Evolutionary conservation across 306 rosid genomes (phyloP).

Genomic region (Cucumis cinereus): DNA sequence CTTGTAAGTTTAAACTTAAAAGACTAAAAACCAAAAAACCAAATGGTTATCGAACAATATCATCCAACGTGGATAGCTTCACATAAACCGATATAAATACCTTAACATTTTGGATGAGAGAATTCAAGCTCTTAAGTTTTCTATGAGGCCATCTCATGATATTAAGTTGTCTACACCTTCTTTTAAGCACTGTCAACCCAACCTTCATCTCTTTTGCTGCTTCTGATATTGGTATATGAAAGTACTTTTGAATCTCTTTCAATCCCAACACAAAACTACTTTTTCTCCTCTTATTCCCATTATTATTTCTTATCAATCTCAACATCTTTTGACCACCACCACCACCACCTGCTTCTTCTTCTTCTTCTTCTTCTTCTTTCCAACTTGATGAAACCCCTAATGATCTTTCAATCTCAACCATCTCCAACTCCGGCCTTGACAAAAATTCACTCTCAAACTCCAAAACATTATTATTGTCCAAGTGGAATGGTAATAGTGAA

Average conservation of each 20-base stretch:
- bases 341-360: background rate
- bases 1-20: too few relatives aligned
- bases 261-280: conserved; percentile 13
- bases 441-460: conserved; percentile 13
- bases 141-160: conserved; percentile 82
- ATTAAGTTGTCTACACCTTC: conserved; percentile 65
- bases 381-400: background rate
- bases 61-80: too few relatives aligned
- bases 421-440: background rate
- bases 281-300: background rate
- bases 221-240: conserved; percentile 38
- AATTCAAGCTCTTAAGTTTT: conserved; percentile 57
- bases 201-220: conserved; percentile 67
- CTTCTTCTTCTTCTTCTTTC: conserved; percentile 13
- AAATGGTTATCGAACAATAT: too few relatives aligned
- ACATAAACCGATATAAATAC: conserved; percentile 9
- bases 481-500: conserved; percentile 3
- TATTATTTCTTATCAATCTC: background rate
- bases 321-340: background rate
- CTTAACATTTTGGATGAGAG: conserved; percentile 52
- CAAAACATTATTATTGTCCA: conserved; percentile 7
- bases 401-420: conserved; percentile 10
- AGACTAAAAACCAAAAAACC: too few relatives aligned
- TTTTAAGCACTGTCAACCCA: conserved; percentile 61
- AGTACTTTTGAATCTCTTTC: conserved; percentile 37